phyloP scores from a whole-genome alignment of 331 rosid species.

The Acacia concinna region DNA sequence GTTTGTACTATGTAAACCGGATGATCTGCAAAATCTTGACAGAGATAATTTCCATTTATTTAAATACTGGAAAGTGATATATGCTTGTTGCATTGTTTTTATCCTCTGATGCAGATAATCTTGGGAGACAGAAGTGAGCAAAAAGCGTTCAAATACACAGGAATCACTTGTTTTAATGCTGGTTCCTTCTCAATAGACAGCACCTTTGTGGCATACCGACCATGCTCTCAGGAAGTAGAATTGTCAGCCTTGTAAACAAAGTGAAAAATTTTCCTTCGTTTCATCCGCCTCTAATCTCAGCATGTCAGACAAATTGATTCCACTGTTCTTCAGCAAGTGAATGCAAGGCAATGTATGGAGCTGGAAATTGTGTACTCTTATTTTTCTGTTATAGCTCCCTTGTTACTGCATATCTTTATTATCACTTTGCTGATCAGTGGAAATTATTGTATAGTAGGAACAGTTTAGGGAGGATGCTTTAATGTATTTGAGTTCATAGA shows the following conservation, averaged over 20 bases:
- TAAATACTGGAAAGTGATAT: conserved; percentile 18
- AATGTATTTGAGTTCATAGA: neutral
- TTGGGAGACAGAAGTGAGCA: conserved; percentile 86
- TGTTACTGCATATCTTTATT: conserved; percentile 7
- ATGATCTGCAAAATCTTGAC: neutral
- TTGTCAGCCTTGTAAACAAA: conserved; percentile 58
- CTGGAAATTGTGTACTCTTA: conserved; percentile 18
- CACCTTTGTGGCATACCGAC: conserved; percentile 83
- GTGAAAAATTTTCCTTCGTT: conserved; percentile 2
- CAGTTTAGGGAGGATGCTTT: conserved; percentile 24
- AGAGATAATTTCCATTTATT: neutral
- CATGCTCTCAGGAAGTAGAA: conserved; percentile 88
- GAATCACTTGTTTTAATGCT: conserved; percentile 85
- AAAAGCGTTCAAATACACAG: conserved; percentile 90
- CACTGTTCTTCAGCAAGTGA: conserved; percentile 16
- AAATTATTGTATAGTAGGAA: conserved; percentile 38
- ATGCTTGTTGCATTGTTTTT: conserved; percentile 23
- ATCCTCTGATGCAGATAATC: conserved; percentile 63
- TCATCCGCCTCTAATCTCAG: conserved; percentile 13
- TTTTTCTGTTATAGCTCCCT: neutral
- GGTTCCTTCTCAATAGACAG: conserved; percentile 82
- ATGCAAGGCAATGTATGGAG: conserved; percentile 22
- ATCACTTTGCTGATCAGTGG: conserved; percentile 21
- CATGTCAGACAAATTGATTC: conserved; percentile 1
- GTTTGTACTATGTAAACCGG: neutral